Percentiles rank a stretch among this genome's conserved stretches.
These are phyloP conservation scores for Citrus cavaleriei DNA, from an alignment of 345 rosid species.

Conservation along the genomic window DNA sequence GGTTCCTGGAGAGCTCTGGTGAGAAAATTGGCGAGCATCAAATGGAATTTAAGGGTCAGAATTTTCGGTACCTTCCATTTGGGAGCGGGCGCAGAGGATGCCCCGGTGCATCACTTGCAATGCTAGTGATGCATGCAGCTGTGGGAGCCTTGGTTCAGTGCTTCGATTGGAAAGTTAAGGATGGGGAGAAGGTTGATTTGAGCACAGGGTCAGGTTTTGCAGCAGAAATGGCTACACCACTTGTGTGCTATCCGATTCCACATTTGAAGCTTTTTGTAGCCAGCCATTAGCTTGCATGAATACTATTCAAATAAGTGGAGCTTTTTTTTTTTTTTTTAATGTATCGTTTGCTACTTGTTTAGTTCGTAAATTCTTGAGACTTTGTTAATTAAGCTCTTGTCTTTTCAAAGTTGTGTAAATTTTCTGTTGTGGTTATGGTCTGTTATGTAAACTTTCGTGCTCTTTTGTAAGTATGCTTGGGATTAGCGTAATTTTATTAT, in stretches of 20 bases:
- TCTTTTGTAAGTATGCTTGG: too few relatives aligned
- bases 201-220: slow-evolving; percentile 32
- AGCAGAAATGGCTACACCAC: slow-evolving; percentile 36
- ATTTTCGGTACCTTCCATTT: slow-evolving; percentile 52
- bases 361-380: background rate
- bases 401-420: background rate
- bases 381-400: background rate
- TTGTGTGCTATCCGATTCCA: slow-evolving; percentile 25
- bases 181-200: slow-evolving; percentile 28
- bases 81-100: slow-evolving; percentile 66
- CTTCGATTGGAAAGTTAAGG: slow-evolving; percentile 35
- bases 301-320: background rate
- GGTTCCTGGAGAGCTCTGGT: slow-evolving; percentile 23
- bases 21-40: slow-evolving; percentile 45
- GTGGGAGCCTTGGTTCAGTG: slow-evolving; percentile 35
- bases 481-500: too few relatives aligned
- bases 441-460: too few relatives aligned
- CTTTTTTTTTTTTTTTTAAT: background rate
- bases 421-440: background rate
- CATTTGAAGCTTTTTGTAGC: slow-evolving; percentile 2
- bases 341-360: too few relatives aligned
- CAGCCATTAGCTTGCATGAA: background rate
- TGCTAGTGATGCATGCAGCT: slow-evolving; percentile 44
- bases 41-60: slow-evolving; percentile 58
- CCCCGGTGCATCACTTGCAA: slow-evolving; percentile 52